Conservation (phyloP, 805 yeast genomes). For the Pichia paraexigua region DNA sequence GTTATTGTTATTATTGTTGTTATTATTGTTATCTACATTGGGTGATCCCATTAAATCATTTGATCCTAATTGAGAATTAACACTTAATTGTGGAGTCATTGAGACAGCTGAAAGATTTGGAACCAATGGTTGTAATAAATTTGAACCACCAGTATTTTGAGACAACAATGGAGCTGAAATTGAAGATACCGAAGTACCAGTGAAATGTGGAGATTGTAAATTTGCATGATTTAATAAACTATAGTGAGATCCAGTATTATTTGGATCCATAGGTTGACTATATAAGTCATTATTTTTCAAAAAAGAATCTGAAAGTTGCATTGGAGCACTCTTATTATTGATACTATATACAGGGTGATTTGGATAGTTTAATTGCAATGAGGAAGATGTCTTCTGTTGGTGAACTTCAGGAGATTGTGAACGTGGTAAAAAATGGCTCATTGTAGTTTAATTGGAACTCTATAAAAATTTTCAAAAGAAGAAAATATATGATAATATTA, state of each 20-base stretch:
- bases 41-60: constrained; percentile 2
- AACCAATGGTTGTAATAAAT: neutral
- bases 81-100: constrained; percentile 14
- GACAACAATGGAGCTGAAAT: neutral
- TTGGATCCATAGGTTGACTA: neutral
- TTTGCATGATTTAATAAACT: neutral
- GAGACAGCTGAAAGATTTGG: constrained; percentile 1
- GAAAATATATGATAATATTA: neutral
- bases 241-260: neutral
- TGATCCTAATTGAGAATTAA: constrained; percentile 5
- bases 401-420: neutral
- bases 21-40: neutral
- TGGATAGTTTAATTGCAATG: neutral
- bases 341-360: neutral
- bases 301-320: constrained; percentile 9
- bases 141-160: neutral
- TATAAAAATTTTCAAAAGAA: no score
- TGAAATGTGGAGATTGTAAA: constrained; percentile 6
- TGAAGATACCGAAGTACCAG: neutral
- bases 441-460: neutral
- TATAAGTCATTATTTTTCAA: neutral
- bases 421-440: neutral
- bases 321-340: neutral
- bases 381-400: neutral
- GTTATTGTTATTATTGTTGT: neutral